Evolutionary conservation across 345 rosid species (phyloP), one percentile per base, ranked within the genome.

Genomic region (Jatropha curcas): DNA sequence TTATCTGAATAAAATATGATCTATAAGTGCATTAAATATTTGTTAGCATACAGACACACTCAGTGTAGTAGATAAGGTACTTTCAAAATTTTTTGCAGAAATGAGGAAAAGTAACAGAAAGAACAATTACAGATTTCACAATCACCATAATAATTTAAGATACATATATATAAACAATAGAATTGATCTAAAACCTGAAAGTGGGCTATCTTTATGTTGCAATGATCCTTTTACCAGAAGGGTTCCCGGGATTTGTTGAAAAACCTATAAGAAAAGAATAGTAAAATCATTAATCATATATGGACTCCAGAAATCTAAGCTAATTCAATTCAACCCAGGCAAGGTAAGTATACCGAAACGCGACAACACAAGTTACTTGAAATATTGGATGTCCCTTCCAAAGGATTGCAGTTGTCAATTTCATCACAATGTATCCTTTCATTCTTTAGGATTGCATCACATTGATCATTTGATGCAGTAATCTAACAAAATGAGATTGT

Each of bases 241-340:
- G 58, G 97, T 77, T 58, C 97, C 98, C 5, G 93, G 95, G 61
- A 85, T 88, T 80, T 89, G 97, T 78, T 89, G 94, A 74, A 90
- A 93, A 41, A 91, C 91, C 92, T 91, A 81, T 50, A 76, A 43
- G 60, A 56, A 77, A 2, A 50, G n/a, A 68, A 65, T 31, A 30
- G 9, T 31, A 12, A 46, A 72, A 56, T 77, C 70, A 48, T 48
- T 13, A 13, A 14, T 48, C 52, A 74, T 31, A 48, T 59, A 24
- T 46, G 48, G 41, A 52, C 31, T 57, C 45, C 5, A 58, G 48
- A 16, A 22, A 19, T 6, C 59, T 19, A 50, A 24, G 25, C 35
- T 10, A 22, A 58, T 14, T 5, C 22, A 11, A 35, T 45, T 71
- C 35, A 68, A 74, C 68, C 48, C 11, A 65, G 35, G 35, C 11